Conservation (phyloP, 495 filamentous ascomycete genomes). For the Aspergillus cavernicola region DNA sequence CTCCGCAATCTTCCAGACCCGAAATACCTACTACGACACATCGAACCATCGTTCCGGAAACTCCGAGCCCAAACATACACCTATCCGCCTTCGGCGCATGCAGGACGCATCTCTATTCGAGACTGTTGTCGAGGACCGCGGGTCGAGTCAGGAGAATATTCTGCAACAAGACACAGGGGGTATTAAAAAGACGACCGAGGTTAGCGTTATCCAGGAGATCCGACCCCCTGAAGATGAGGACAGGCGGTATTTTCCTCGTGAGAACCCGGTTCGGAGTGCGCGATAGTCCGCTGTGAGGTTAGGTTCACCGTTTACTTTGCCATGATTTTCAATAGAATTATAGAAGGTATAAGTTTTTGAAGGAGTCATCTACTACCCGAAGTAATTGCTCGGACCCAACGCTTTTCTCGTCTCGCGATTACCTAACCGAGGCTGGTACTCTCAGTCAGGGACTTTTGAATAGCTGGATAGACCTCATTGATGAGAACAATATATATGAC, state of each 20-base stretch:
- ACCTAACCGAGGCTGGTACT: too few species aligned
- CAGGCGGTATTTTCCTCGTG: slow-evolving; percentile 5
- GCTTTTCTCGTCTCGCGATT: too few species aligned
- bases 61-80: background rate
- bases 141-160: slow-evolving; percentile 11
- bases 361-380: too few species aligned
- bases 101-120: slow-evolving; percentile 12
- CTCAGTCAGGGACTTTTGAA: too few species aligned
- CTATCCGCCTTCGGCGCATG: slow-evolving; percentile 2
- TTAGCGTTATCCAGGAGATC: background rate
- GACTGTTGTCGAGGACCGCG: background rate
- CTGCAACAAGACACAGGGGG: background rate
- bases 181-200: slow-evolving; percentile 11
- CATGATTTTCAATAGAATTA: too few species aligned
- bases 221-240: background rate
- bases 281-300: background rate
- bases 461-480: too few species aligned
- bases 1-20: background rate
- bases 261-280: slow-evolving; percentile 1
- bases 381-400: too few species aligned
- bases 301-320: background rate
- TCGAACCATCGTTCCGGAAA: background rate
- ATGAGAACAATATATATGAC: too few species aligned
- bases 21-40: background rate
- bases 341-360: too few species aligned